Percentiles rank a stretch among this genome's conserved stretches.
Evolutionary conservation across 352 stramenopile genomes (phyloP).

Genomic region (Phytophthora citrophthora): DNA sequence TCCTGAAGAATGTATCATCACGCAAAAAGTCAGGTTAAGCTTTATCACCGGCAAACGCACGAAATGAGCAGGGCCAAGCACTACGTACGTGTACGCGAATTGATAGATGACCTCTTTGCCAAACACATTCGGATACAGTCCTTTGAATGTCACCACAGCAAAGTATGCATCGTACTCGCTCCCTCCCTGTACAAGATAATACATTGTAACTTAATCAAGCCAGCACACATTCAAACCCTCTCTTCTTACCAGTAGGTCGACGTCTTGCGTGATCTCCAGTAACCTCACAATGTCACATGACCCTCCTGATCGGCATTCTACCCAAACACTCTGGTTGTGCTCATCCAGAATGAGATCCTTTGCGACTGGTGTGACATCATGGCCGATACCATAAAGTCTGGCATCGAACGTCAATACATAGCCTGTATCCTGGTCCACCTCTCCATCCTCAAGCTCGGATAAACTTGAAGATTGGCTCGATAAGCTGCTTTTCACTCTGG

Average conservation of each 20-base stretch:
- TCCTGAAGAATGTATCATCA: slow-evolving; percentile 41
- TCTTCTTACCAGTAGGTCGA: slow-evolving; percentile 51
- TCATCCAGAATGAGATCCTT: slow-evolving; percentile 65
- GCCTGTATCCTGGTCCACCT: slow-evolving; percentile 42
- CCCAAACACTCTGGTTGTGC: slow-evolving; percentile 80
- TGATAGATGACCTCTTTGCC: slow-evolving; percentile 72
- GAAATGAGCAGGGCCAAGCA: neutral
- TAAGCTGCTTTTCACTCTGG: slow-evolving; percentile 10
- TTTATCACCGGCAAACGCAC: no score
- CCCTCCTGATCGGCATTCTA: slow-evolving; percentile 53
- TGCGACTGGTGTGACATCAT: slow-evolving; percentile 38
- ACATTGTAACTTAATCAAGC: neutral
- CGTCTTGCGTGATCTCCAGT: slow-evolving; percentile 76
- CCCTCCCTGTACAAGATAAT: slow-evolving; percentile 46
- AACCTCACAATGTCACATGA: slow-evolving; percentile 60
- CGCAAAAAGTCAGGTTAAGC: slow-evolving; percentile 2
- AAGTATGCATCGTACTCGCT: slow-evolving; percentile 72
- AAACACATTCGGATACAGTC: slow-evolving; percentile 80
- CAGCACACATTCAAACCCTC: neutral
- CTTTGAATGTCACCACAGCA: slow-evolving; percentile 64
- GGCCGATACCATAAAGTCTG: slow-evolving; percentile 69
- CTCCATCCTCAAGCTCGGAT: slow-evolving; percentile 18
- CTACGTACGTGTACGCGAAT: slow-evolving; percentile 81
- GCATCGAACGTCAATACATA: slow-evolving; percentile 77
- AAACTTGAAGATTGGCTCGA: slow-evolving; percentile 9